Evolutionary conservation across 495 filamentous ascomycete genomes (phyloP).

Genomic region (Neurospora sp.): DNA sequence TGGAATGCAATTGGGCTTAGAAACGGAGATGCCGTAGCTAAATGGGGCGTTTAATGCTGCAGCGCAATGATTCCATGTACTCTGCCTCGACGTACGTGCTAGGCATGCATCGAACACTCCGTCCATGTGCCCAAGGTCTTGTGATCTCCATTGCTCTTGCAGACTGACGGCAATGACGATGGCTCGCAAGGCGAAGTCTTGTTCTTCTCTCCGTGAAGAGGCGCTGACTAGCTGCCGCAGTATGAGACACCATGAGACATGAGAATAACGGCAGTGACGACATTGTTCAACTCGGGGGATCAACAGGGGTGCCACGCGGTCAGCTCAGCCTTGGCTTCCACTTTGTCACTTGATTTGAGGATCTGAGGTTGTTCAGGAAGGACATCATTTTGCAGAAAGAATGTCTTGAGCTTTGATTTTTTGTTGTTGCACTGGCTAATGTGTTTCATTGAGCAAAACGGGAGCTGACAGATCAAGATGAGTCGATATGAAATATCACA

Average conservation of each 20-base stretch:
- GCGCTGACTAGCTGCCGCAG: background rate
- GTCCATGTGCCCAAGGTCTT: background rate
- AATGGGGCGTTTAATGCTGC: background rate
- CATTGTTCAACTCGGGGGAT: background rate
- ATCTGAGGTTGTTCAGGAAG: background rate
- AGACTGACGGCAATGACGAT: background rate
- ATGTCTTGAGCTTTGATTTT: background rate
- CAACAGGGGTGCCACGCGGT: background rate
- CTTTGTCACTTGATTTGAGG: background rate
- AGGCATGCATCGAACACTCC: background rate
- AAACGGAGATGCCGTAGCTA: background rate
- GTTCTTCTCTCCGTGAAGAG: background rate
- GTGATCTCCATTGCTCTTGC: background rate
- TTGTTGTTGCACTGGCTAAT: background rate
- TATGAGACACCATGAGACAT: background rate
- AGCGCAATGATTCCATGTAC: background rate
- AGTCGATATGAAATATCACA: background rate
- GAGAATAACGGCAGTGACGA: background rate
- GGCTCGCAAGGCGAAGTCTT: background rate
- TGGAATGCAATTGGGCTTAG: background rate
- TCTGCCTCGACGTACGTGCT: background rate
- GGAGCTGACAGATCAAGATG: background rate
- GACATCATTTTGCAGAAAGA: background rate
- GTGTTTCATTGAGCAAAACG: background rate
- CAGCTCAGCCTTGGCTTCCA: background rate